Evolutionary conservation across 345 rosid genomes (phyloP).

Genomic region (Viola odorata): DNA sequence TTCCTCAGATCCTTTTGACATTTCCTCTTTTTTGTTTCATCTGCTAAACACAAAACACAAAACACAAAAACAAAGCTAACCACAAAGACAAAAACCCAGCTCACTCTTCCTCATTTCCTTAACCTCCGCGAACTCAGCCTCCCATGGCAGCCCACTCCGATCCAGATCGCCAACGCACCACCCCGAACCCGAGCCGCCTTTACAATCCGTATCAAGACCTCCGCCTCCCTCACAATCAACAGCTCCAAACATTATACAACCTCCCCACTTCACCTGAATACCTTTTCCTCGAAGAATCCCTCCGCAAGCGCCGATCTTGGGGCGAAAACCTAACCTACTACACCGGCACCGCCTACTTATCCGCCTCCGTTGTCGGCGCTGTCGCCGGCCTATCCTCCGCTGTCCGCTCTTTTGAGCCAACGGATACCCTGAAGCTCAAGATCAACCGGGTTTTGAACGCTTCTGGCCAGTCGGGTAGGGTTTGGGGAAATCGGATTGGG

Average conservation of each 20-base stretch:
- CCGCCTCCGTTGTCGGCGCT: conserved; percentile 62
- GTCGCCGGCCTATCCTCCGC: conserved; percentile 47
- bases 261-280: conserved; percentile 90
- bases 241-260: conserved; percentile 51
- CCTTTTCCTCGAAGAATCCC: conserved; percentile 85
- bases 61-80: not conserved
- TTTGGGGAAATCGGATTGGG: conserved; percentile 81
- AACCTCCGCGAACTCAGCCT: conserved; percentile 28
- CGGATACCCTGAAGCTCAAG: conserved; percentile 80
- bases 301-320: conserved; percentile 90
- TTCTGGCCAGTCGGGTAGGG: conserved; percentile 68
- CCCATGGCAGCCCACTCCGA: conserved; percentile 29
- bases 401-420: conserved; percentile 55
- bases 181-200: conserved; percentile 33
- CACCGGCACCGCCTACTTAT: conserved; percentile 77
- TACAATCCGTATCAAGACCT: conserved; percentile 85
- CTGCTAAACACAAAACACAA: not conserved
- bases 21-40: not conserved
- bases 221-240: conserved; percentile 34
- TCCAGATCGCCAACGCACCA: conserved; percentile 31
- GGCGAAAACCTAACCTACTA: conserved; percentile 94
- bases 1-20: not conserved
- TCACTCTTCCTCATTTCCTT: not conserved
- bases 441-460: conserved; percentile 69
- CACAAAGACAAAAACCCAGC: not conserved